Evolutionary conservation across 2,329 filamentous ascomycete genomes (phyloP).

Genomic region (Phoma sp.): DNA sequence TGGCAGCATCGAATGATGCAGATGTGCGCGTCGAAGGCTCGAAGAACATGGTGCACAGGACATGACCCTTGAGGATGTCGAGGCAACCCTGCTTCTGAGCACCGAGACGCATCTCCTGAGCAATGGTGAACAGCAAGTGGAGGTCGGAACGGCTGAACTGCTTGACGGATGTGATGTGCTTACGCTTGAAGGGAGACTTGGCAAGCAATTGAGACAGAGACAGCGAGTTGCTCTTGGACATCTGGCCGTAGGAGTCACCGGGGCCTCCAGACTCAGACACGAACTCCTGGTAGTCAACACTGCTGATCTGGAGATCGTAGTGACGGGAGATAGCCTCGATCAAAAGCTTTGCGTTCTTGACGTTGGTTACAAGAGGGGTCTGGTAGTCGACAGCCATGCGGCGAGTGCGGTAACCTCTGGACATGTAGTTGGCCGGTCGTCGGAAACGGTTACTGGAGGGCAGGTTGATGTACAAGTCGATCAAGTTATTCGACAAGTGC

Average conservation of each 20-base stretch:
- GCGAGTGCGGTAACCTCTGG: slow-evolving; percentile 93
- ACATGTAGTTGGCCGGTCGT: slow-evolving; percentile 97
- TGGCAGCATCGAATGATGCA: slow-evolving; percentile 93
- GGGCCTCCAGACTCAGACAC: slow-evolving; percentile 45
- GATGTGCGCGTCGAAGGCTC: slow-evolving; percentile 97
- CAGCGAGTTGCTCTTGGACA: slow-evolving; percentile 63
- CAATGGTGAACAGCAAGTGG: slow-evolving; percentile 92
- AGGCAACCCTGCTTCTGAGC: slow-evolving; percentile 92
- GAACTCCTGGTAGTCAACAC: slow-evolving; percentile 91
- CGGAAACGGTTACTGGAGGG: slow-evolving; percentile 98
- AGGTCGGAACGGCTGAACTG: slow-evolving; percentile 88
- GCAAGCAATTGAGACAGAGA: slow-evolving; percentile 75
- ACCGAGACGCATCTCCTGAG: slow-evolving; percentile 95
- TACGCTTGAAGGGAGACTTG: slow-evolving; percentile 84
- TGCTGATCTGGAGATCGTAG: slow-evolving; percentile 81
- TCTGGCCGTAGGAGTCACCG: slow-evolving; percentile 43
- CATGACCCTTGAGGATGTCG: slow-evolving; percentile 81
- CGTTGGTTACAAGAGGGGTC: slow-evolving; percentile 95
- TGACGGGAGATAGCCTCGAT: slow-evolving; percentile 92
- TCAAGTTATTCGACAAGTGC: slow-evolving; percentile 95
- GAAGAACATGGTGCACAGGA: slow-evolving; percentile 94
- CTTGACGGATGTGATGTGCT: slow-evolving; percentile 89
- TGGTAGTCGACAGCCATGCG: slow-evolving; percentile 99
- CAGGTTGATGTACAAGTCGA: slow-evolving; percentile 98
- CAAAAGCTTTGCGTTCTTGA: slow-evolving; percentile 98